Evolutionary conservation across 345 rosid genomes (phyloP).

Genomic region (Durio zibethinus): DNA sequence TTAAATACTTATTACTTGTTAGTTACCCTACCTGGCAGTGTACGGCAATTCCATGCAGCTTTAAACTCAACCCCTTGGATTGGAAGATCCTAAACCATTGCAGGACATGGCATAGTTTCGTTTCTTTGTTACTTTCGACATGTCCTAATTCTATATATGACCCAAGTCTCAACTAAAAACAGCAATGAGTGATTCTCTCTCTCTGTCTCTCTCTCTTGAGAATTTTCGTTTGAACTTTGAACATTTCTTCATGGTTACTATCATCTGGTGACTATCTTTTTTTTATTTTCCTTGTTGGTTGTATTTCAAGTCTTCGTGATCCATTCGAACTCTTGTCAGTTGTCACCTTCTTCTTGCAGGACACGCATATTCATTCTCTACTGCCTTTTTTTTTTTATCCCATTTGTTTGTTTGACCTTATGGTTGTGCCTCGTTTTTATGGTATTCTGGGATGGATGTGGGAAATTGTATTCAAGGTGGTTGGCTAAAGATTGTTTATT

Average conservation of each 20-base stretch:
- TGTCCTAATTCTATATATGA: background rate
- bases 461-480: constrained; percentile 29
- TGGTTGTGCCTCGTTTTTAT: background rate
- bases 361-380: background rate
- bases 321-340: background rate
- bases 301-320: background rate
- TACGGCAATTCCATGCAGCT: background rate
- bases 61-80: background rate
- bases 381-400: background rate
- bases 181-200: background rate
- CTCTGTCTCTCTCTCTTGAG: background rate
- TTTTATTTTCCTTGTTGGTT: background rate
- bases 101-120: background rate
- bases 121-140: background rate
- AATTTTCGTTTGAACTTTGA: constrained; percentile 1
- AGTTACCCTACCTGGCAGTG: background rate
- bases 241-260: background rate
- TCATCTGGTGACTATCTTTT: background rate
- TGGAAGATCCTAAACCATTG: background rate
- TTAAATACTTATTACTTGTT: no score
- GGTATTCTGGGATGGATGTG: constrained; percentile 22
- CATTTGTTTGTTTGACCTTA: background rate
- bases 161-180: background rate
- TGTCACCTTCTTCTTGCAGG: background rate
- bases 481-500: constrained; percentile 44